Evolutionary conservation across 192 early-diverging fungal species (phyloP).

Genomic region (Podila minutissima): DNA sequence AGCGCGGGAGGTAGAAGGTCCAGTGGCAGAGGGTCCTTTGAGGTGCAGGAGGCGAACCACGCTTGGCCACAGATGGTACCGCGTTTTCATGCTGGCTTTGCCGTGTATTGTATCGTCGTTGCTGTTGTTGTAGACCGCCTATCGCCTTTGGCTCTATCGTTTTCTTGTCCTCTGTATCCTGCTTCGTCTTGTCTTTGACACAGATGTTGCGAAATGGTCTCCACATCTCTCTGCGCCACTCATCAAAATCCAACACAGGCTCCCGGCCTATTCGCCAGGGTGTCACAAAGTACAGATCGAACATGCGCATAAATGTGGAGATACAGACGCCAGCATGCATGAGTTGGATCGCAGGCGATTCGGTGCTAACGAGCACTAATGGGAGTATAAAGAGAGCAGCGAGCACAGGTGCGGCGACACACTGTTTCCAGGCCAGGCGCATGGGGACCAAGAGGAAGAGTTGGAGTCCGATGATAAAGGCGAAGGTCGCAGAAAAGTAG

Average conservation of each 20-base stretch:
- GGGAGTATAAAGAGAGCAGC: slow-evolving; percentile 14
- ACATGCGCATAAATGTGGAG: slow-evolving; percentile 28
- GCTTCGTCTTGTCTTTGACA: background rate
- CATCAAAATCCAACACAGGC: slow-evolving; percentile 29
- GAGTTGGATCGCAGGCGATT: slow-evolving; percentile 16
- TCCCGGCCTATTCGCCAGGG: slow-evolving; percentile 46
- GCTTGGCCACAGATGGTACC: too few relatives aligned
- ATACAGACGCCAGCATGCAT: slow-evolving; percentile 17
- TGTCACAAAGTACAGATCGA: slow-evolving; percentile 36
- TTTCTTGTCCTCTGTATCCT: background rate
- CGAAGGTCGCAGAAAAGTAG: slow-evolving; percentile 36
- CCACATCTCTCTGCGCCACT: slow-evolving; percentile 43
- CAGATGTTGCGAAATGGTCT: slow-evolving; percentile 40
- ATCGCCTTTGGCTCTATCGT: too few relatives aligned
- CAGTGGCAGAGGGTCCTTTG: slow-evolving; percentile 15
- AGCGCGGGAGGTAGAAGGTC: slow-evolving; percentile 36
- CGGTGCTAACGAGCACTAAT: slow-evolving; percentile 7
- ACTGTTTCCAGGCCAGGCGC: slow-evolving; percentile 17
- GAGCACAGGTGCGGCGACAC: slow-evolving; percentile 25
- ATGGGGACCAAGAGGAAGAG: slow-evolving; percentile 33
- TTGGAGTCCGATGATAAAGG: slow-evolving; percentile 32
- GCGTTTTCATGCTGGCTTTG: slow-evolving; percentile 7
- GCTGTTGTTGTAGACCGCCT: background rate
- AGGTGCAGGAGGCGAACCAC: too few relatives aligned
- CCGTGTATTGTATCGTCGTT: background rate